Base-by-base conservation (phyloP, 2,329 filamentous ascomycete species). In the Microsporum canis region DNA sequence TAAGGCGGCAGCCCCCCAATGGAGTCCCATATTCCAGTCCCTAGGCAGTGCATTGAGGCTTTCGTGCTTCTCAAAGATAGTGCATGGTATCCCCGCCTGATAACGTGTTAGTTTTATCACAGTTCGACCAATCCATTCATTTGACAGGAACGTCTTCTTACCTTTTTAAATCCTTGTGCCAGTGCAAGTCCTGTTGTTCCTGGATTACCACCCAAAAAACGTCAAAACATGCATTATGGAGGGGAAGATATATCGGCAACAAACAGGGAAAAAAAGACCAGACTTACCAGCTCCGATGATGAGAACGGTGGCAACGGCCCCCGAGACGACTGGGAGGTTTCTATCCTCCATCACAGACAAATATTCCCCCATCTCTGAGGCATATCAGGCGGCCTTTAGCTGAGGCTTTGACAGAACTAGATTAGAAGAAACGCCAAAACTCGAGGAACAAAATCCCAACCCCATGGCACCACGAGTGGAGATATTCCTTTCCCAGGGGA, bases 21-120 rank as follows among this genome's bases (percentile, higher is more conserved):
- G 82, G 61, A 87, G 73, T 0, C 83, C 85, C 62, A 87, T 73
- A 3, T 83, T 84, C 84, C 84, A 60, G 33, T 51, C 58, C n/a
- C 59, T 39, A 17, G 59, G 33, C 27, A 47, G 49, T 12, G 58
- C 49, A 33, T 57, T 23, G 51, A 62, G 36, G 36, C 17, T 27
- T 14, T 23, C 14, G 33, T 62, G 36, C 51, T 53, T 27, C 36
- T 60, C 61, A 45, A 60, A 60, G 14, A 62, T 31, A 10, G 43
- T 55, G 38, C 31, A 55, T 14, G 49, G 41, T 14, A 57, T 57
- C 17, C 61, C 61, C n/a, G 34, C 34, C 45, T 55, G 47, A 33
- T n/a, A 17, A 17, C 77, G 69, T 45, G 38, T 41, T 5, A 41
- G n/a, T 41, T 12, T 12, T n/a, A 14, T 12, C 12, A 41, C 38